Percentiles rank a stretch among this genome's conserved stretches.
Evolutionary conservation across 2,329 filamentous ascomycete genomes (phyloP).

Genomic region (Thielaviopsis cerberus): DNA sequence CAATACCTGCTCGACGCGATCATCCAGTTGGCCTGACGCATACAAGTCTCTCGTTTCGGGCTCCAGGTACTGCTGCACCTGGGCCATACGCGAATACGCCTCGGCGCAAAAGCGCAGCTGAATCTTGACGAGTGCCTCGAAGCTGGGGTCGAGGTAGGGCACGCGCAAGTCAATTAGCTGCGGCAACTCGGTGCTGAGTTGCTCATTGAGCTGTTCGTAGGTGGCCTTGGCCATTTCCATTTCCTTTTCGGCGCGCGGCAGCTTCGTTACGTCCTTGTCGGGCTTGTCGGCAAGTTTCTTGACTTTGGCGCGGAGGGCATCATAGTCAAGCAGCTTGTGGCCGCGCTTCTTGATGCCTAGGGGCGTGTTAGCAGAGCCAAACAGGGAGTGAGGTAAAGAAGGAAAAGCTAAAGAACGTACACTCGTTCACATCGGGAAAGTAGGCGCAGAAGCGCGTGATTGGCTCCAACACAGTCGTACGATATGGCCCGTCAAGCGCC

Average conservation of each 20-base stretch:
- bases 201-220: conserved; percentile 94
- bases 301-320: conserved; percentile 84
- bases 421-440: conserved; percentile 97
- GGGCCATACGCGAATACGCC: conserved; percentile 92
- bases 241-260: conserved; percentile 90
- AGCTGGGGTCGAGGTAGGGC: conserved; percentile 89
- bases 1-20: conserved; percentile 80
- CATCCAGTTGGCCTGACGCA: conserved; percentile 79
- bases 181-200: conserved; percentile 78
- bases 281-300: conserved; percentile 96
- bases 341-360: conserved; percentile 93
- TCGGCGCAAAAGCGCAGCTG: conserved; percentile 95
- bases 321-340: conserved; percentile 96
- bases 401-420: conserved; percentile 28
- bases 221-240: conserved; percentile 81
- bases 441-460: conserved; percentile 94
- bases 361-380: conserved; percentile 6
- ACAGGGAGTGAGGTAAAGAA: neutral
- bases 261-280: conserved; percentile 93
- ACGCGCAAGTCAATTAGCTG: conserved; percentile 93
- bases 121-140: conserved; percentile 96
- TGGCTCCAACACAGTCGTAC: conserved; percentile 85
- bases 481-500: conserved; percentile 86
- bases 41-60: conserved; percentile 92
- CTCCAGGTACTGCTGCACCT: conserved; percentile 96